Evolutionary conservation across 2,329 filamentous ascomycete species (phyloP).

Genomic region (Ambrosiella beaveri): DNA sequence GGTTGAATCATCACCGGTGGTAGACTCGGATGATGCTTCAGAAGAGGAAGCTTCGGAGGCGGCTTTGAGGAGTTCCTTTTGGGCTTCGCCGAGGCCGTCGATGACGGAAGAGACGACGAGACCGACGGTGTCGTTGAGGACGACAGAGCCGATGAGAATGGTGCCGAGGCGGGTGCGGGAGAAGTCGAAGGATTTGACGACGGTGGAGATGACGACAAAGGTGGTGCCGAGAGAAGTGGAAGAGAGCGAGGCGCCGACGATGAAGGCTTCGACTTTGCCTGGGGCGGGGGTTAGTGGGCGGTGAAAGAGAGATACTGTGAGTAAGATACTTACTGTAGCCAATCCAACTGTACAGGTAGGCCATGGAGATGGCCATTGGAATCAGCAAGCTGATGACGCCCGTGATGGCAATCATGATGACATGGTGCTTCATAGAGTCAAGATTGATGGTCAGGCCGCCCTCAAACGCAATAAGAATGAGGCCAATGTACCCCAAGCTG

Average conservation of each 20-base stretch:
- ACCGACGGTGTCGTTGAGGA: constrained; percentile 29
- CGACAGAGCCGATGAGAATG: constrained; percentile 27
- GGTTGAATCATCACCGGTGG: neutral
- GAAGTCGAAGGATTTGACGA: constrained; percentile 21
- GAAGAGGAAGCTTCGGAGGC: neutral
- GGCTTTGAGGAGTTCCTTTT: constrained; percentile 15
- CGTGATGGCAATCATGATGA: constrained; percentile 24
- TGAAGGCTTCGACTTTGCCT: constrained; percentile 16
- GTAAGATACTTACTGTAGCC: constrained; percentile 19
- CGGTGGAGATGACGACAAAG: constrained; percentile 20
- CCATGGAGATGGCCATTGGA: constrained; percentile 28
- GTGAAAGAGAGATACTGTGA: neutral
- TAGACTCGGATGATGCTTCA: neutral
- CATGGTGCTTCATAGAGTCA: constrained; percentile 28
- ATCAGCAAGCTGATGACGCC: constrained; percentile 28
- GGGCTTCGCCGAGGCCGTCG: constrained; percentile 15
- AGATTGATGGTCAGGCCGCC: constrained; percentile 29
- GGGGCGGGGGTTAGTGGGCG: neutral
- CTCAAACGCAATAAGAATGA: constrained; percentile 34
- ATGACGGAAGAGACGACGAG: constrained; percentile 24
- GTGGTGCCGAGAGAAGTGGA: constrained; percentile 22
- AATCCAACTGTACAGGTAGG: constrained; percentile 26
- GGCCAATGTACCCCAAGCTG: constrained; percentile 28
- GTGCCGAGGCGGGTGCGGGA: constrained; percentile 26
- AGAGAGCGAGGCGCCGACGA: constrained; percentile 19